Base-by-base conservation (phyloP, 371 early-diverging fungal genomes). In the Mortierella sp. region DNA sequence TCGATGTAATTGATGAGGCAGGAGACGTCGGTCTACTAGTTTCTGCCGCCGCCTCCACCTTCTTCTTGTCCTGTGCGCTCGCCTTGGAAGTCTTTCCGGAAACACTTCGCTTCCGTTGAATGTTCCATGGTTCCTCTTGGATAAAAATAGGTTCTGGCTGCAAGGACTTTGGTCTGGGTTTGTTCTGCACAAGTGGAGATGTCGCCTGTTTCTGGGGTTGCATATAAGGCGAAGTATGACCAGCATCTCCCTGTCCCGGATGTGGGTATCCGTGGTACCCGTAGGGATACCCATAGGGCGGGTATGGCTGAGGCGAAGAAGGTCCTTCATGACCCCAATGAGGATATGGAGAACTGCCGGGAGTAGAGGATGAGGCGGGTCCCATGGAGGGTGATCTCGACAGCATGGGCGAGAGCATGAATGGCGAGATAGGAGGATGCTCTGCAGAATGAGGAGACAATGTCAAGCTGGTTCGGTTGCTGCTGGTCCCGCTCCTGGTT, bases 91-190 rank as follows among this genome's bases (percentile, higher is more conserved):
- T 42, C 34, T 38, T 54, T 34, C 48, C 24, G 2, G 57, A 45
- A 14, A 26, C 59, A 26, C 63, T 62, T 19, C 70, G 70, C 38
- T 69, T 69, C 31, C 70, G 12, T 21, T 58, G 57, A 7, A 53
- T 54, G 34, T 58, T 58, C 70, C 70, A 69, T 7, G 70, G 70
- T 58, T 69, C 70, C 45, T 69, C 70, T 43, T 69, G 70, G 18
- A 69, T 69, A 48, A 71, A 71, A 46, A 70, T 70, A 0, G 71
- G 47, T 43, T 64, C 64, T 7, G 71, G 71, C 21, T 58, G 71
- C 28, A 58, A 47, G 2, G 64, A 58, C 27, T 38, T 58, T 5
- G 42, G 50, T 14, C 61, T 12, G 9, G 41, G 8, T 12, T 34
- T 7, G 45, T 9, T 18, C 26, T 48, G 46, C 45, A 42, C 10